These are phyloP conservation scores for Oenanthe sinensis DNA, from an alignment of 129 eudicot species.

Conservation along the genomic window DNA sequence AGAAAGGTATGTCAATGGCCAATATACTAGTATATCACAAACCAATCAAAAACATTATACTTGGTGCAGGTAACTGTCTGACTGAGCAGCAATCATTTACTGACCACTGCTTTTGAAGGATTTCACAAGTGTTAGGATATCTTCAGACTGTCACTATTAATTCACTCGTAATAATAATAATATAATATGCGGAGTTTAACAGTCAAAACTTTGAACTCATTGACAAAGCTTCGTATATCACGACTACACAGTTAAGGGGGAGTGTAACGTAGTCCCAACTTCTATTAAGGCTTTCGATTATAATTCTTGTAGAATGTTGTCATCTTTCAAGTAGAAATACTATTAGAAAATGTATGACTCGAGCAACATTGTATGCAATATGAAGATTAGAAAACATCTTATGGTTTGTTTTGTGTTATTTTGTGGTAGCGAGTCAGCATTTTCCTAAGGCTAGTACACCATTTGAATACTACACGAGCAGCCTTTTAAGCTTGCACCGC, in stretches of 20 bases:
- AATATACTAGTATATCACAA: neutral
- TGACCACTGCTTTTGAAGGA: neutral
- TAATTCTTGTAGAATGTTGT: neutral
- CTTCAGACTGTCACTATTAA: neutral
- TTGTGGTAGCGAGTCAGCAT: neutral
- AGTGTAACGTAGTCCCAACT: neutral
- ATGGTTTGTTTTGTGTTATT: neutral
- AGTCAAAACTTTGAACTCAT: neutral
- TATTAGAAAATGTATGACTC: neutral
- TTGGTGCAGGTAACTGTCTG: neutral
- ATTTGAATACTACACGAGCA: neutral
- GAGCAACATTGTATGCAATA: neutral
- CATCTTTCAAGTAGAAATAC: neutral
- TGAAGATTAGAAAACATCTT: neutral
- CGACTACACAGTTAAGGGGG: neutral
- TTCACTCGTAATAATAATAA: neutral
- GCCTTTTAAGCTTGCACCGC: neutral
- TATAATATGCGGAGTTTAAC: neutral
- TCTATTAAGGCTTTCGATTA: neutral
- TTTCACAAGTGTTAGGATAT: neutral
- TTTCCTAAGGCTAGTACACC: neutral
- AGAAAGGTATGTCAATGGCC: too few relatives aligned
- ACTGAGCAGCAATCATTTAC: neutral
- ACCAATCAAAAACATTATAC: neutral
- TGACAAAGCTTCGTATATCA: neutral